Evolutionary conservation across 768 basidiomycete genomes (phyloP), one percentile per base, ranked within the genome.

Genomic region (Termitomyces sp.): DNA sequence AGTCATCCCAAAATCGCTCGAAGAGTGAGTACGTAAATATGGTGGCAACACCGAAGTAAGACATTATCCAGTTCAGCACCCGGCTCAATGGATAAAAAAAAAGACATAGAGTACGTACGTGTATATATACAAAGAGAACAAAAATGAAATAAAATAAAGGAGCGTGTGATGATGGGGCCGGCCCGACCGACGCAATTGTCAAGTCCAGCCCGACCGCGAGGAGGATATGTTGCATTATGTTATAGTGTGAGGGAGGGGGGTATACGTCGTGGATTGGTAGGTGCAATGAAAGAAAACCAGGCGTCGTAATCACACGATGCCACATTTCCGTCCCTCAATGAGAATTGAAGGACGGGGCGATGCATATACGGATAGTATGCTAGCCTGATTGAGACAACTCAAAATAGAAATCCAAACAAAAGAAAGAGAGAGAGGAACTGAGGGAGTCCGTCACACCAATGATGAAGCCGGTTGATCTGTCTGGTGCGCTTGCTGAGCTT

Each of bases 161-260:
- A 45, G 42, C 30, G 51, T 37, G 51, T 34, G 45, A 33, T 34
- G 48, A 13, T 24, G 44, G 49, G 55, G 30, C 57, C 50, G 31
- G 57, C 41, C 36, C 37, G 51, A 48, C 45, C 13, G 54, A 46
- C 54, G 47, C 27, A 20, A 54, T 22, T n/a, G 34, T 42, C 60
- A 50, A 57, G 52, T 30, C 39, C 60, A 58, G 60, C 57, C 57
- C 44, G 54, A 45, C 36, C 15, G 41, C 27, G 27, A 45, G 52
- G 20, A 53, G 54, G 51, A 55, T 51, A 42, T 39, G 15, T 27
- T 44, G 27, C 24, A 27, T 36, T 24, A 46, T n/a, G n/a, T 42
- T 42, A 20, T n/a, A n/a, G 41, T 6, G 41, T n/a, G 18, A n/a
- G 27, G 27, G 6, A 18, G 39, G 44, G 42, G 52, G 54, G 57